Evolutionary conservation across 345 rosid species (phyloP).

Genomic region (Adansonia digitata): DNA sequence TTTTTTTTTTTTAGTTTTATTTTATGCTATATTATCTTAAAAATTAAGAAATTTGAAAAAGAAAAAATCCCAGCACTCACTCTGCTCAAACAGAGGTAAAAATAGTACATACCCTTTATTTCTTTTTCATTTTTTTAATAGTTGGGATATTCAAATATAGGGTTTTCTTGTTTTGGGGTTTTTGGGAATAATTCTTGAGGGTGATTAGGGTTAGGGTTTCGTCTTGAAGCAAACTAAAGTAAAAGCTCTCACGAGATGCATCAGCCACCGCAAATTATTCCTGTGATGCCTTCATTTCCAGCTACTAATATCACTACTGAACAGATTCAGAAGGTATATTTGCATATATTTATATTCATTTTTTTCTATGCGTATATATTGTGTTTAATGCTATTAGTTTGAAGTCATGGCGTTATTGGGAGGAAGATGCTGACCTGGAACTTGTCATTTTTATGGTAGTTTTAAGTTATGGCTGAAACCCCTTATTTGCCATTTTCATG

Average conservation of each 20-base stretch:
- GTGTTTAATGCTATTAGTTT: background rate
- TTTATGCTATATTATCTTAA: no score
- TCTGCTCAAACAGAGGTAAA: background rate
- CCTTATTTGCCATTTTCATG: background rate
- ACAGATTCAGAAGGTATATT: constrained; percentile 83
- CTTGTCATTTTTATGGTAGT: background rate
- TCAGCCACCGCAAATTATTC: constrained; percentile 67
- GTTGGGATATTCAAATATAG: background rate
- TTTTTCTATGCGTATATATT: background rate
- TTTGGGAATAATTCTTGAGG: background rate
- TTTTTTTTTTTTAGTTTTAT: no score
- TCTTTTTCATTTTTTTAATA: background rate
- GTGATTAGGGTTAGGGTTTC: constrained; percentile 21
- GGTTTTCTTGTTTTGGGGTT: background rate
- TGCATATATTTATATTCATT: background rate
- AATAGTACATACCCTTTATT: background rate
- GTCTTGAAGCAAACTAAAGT: background rate
- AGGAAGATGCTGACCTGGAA: background rate
- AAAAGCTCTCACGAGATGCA: constrained; percentile 42
- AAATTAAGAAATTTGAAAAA: background rate
- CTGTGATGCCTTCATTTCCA: constrained; percentile 64
- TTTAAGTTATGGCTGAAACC: background rate
- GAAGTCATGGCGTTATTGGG: background rate
- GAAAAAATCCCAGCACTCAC: background rate
- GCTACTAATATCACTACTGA: constrained; percentile 77